These are phyloP conservation scores for Postia placenta DNA, from an alignment of 768 basidiomycete species.

Conservation along the genomic window DNA sequence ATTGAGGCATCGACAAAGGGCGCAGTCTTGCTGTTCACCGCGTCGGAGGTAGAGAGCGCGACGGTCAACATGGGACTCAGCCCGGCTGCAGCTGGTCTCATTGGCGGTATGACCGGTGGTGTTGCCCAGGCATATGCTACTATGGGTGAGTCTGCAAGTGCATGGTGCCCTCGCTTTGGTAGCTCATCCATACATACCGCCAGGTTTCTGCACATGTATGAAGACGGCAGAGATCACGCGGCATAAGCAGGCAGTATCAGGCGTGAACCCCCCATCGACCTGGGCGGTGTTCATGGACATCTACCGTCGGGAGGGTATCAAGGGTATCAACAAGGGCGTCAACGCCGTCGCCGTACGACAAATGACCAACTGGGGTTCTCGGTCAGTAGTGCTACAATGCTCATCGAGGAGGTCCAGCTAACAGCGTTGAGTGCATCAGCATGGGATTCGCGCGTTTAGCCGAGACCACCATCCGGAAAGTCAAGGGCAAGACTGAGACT, in stretches of 20 bases:
- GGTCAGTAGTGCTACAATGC: slow-evolving; percentile 43
- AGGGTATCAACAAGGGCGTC: slow-evolving; percentile 98
- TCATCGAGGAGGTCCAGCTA: background rate
- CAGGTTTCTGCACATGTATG: slow-evolving; percentile 99
- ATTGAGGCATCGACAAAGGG: slow-evolving; percentile 99
- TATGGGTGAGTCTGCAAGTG: slow-evolving; percentile 76
- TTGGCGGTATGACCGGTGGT: slow-evolving; percentile 98
- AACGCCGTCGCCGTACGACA: slow-evolving; percentile 91
- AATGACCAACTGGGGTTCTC: slow-evolving; percentile 91
- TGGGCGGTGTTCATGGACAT: slow-evolving; percentile 95
- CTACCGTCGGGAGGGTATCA: slow-evolving; percentile 87
- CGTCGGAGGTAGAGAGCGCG: slow-evolving; percentile 86
- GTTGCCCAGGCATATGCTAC: slow-evolving; percentile 97
- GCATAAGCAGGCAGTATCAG: slow-evolving; percentile 82
- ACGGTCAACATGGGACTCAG: slow-evolving; percentile 60
- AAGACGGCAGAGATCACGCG: slow-evolving; percentile 98
- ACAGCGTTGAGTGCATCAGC: slow-evolving; percentile 32
- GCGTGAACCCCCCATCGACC: slow-evolving; percentile 84
- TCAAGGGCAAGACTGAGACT: slow-evolving; percentile 72
- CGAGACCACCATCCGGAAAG: slow-evolving; percentile 69
- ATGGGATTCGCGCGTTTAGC: slow-evolving; percentile 97
- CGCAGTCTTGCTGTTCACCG: slow-evolving; percentile 91
- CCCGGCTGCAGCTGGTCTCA: slow-evolving; percentile 77
- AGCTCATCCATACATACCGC: slow-evolving; percentile 2
- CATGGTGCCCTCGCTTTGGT: background rate